Percentiles rank a stretch among this genome's conserved stretches.
Conservation (phyloP, 495 filamentous ascomycete genomes). For the Neurospora sp. region DNA sequence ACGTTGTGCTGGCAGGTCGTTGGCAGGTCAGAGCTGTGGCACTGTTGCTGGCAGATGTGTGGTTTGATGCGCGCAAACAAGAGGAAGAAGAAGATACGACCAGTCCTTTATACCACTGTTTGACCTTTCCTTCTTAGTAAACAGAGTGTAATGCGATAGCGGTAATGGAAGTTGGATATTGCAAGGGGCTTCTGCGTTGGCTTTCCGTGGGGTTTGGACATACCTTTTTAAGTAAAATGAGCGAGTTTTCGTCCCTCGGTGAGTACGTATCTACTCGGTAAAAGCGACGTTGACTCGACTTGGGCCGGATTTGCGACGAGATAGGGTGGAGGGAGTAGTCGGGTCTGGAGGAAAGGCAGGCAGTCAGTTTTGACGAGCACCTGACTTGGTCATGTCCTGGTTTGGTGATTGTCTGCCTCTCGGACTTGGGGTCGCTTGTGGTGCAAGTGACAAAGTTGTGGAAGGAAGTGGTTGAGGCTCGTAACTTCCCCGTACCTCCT, state of each 20-base stretch:
- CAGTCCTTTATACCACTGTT: not conserved
- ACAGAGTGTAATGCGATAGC: not conserved
- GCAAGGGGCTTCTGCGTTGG: not conserved
- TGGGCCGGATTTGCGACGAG: not conserved
- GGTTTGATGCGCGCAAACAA: not conserved
- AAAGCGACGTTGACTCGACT: not conserved
- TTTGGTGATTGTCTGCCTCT: not conserved
- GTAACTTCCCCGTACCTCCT: not conserved
- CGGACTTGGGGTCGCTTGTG: not conserved
- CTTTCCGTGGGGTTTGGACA: not conserved
- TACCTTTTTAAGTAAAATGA: not conserved
- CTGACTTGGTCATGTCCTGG: not conserved
- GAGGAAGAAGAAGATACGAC: not conserved
- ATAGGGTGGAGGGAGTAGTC: not conserved
- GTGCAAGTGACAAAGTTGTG: not conserved
- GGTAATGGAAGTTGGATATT: not conserved
- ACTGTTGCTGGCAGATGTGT: not conserved
- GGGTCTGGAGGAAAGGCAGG: not conserved
- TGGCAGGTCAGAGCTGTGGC: not conserved
- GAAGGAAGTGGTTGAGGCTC: not conserved
- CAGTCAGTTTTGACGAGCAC: not conserved
- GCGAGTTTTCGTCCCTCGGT: not conserved
- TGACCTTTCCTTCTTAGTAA: not conserved
- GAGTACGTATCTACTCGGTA: not conserved
- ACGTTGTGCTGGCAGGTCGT: not conserved